Base-by-base conservation (phyloP, 2,329 filamentous ascomycete species). In the Stylonectria norvegica region DNA sequence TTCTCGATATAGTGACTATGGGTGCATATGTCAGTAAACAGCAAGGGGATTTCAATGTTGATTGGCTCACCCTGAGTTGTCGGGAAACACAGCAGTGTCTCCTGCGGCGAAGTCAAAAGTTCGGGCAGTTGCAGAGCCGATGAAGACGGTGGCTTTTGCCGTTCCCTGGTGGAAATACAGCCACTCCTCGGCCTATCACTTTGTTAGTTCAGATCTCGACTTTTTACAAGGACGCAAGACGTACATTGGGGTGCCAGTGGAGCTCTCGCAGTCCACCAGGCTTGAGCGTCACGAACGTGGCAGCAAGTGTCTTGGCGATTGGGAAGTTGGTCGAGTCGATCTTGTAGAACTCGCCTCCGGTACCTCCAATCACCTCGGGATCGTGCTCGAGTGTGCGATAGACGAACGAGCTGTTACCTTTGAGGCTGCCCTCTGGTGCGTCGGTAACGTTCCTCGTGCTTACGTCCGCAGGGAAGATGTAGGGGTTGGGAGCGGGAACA, bases 291-390 rank as follows among this genome's bases (percentile, higher is more conserved):
- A 86, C 79, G 44, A 83, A 73, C 0, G 79, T 77, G 0, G 81
- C 78, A 2, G 82, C 81, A 36, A 86, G 76, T 0, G 81, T 86
- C 50, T 75, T 83, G 20, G 76, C 71, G 17, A 79, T 72, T 0
- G 82, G 82, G 53, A 86, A 86, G 42, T 82, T 86, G 23, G 72
- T 78, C 2, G 77, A 80, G 55, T 86, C 81, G 28, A 85, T 78
- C 57, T 82, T 81, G 43, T 73, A 72, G 48, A 86, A 72, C 4
- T 70, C 74, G 32, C 83, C 82, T 5, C 79, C 82, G 3, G 71
- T 70, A 9, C 80, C 81, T 1, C 80, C 78, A 2, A 82, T 76
- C 19, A 70, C 64, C 59, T 79, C 74, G 0, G 76, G 66, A 0
- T 66, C 61, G 43, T 82, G 77, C 47, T 81, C 57, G 27, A 78